A percentile compares a stretch with the other conserved stretches of the same genome.
Conservation (phyloP, 2,329 filamentous ascomycete species). For the Penicillium sp. region DNA sequence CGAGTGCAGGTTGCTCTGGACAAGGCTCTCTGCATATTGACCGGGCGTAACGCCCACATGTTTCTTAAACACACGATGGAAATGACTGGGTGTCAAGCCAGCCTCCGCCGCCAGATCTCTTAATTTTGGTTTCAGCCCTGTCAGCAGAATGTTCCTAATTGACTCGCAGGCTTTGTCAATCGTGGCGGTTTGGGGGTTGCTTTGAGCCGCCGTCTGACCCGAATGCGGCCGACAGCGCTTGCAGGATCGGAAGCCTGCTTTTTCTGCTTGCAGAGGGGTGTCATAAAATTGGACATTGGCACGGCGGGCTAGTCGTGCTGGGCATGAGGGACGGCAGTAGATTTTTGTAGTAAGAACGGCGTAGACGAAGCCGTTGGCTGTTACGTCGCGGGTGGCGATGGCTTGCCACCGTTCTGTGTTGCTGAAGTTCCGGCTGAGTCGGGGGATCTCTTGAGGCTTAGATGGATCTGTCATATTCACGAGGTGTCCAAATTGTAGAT, state of each 20-base stretch:
- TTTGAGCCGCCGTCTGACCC: constrained; percentile 24
- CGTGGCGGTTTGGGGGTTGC: constrained; percentile 34
- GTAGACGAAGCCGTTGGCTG: constrained; percentile 55
- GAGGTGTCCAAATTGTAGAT: background rate
- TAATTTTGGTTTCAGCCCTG: constrained; percentile 40
- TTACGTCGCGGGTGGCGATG: constrained; percentile 46
- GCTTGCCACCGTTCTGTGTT: constrained; percentile 45
- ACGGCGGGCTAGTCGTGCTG: constrained; percentile 58
- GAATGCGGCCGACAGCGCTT: constrained; percentile 54
- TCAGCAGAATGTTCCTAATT: constrained; percentile 27
- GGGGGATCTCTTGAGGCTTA: constrained; percentile 23
- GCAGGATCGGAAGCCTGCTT: constrained; percentile 55
- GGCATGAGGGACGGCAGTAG: constrained; percentile 58
- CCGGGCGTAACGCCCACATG: constrained; percentile 53
- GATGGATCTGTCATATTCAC: background rate
- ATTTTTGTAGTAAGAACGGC: constrained; percentile 57
- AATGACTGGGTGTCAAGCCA: constrained; percentile 53
- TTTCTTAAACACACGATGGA: constrained; percentile 57
- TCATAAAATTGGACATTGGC: constrained; percentile 58
- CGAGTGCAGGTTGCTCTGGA: constrained; percentile 3
- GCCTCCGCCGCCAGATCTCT: constrained; percentile 50
- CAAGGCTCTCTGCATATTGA: constrained; percentile 31
- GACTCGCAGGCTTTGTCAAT: constrained; percentile 35
- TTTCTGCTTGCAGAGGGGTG: constrained; percentile 48
- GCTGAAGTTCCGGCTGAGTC: constrained; percentile 24